Evolutionary conservation across 108 stramenopile genomes (phyloP), one percentile per base, ranked within the genome.

Genomic region (Cyclostephanos tholiformis): DNA sequence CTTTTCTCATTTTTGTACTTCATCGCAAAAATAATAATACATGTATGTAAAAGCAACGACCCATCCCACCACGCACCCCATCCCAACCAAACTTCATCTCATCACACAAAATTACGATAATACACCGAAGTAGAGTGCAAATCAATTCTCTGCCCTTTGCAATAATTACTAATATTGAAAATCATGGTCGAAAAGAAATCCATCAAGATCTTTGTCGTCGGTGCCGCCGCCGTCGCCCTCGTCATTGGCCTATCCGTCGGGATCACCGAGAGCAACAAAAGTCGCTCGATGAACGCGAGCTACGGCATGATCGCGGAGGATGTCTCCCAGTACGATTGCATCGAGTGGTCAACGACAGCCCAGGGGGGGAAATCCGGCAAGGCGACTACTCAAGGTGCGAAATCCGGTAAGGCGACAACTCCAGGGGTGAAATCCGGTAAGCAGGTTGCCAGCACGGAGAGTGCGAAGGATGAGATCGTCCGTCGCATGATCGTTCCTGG

Each of bases 231-330:
- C 10, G 50, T 51, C 50, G 50, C 50, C 19, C 50, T 51, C 6
- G 20, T 51, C 17, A 51, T 51, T 10, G 50, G 50, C 50, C 50
- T 51, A 51, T 51, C 50, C 50, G 9, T 51, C 50, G 50, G 50
- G 7, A 51, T 51, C 50, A 20, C 20, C 50, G 7, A 51, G 20
- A 4, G 50, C 50, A 51, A 51, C 50, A 4, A 51, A 51, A 51
- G 50, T 4, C 50, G 50, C 4, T 20, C 50, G 50, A 51, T 10
- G 6, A 36, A 36, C 36, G 50, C 50, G 50, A 20, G 4, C 50
- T 51, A 20, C 20, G 50, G 50, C 17, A 51, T 20, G 50, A 9
- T 51, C 20, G 50, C 50, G 6, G 50, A 51, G 17, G 50, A 20
- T 10, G 4, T 51, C 50, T 51, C 50, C 50, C 4, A 20, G 50